Evolutionary conservation across 2,329 filamentous ascomycete genomes (phyloP), one percentile per base, ranked within the genome.

Genomic region (Alternaria solani): DNA sequence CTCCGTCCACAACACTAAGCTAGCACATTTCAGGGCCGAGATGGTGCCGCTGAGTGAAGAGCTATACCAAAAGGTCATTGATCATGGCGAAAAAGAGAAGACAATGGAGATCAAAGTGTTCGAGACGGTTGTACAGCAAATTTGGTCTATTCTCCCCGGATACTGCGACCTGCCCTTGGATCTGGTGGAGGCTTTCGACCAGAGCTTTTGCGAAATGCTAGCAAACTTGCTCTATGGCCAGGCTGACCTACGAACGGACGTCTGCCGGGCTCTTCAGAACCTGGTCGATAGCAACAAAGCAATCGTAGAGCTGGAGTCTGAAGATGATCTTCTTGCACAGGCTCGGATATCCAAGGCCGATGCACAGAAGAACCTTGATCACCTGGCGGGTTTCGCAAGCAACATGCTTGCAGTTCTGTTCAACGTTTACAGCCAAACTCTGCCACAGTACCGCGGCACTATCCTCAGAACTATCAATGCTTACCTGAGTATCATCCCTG

Each of bases 91-190:
- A 23, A 88, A 88, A 14, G 91, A 94, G 74, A 97, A 97, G 84
- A 95, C 93, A 0, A 94, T 97, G 86, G 93, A 98, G 77, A 87
- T 95, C 75, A 99, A 99, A 84, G 96, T 99, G 60, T 99, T 95
- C 76, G 94, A 99, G 81, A 98, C 95, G 0, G 84, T 99, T 5
- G 92, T 99, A 8, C 91, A 96, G 68, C 95, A 99, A 75, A 94
- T 94, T 42, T 99, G 95, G 95, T 93, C 92, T 0, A 90, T 91
- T 52, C 85, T 99, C 16, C 94, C 95, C 0, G 95, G 95, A 1
- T 99, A 97, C 81, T 98, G 95, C 77, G 93, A 97, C 75, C 82
- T 97, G 55, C 94, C 95, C 1, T 80, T 97, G 36, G 95, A 99
- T 59, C 67, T 84, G 9, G 65, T 62, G 4, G 78, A 89, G 63